Conservation (phyloP, 139 green algal genomes). For the Coelastrella sp. region DNA sequence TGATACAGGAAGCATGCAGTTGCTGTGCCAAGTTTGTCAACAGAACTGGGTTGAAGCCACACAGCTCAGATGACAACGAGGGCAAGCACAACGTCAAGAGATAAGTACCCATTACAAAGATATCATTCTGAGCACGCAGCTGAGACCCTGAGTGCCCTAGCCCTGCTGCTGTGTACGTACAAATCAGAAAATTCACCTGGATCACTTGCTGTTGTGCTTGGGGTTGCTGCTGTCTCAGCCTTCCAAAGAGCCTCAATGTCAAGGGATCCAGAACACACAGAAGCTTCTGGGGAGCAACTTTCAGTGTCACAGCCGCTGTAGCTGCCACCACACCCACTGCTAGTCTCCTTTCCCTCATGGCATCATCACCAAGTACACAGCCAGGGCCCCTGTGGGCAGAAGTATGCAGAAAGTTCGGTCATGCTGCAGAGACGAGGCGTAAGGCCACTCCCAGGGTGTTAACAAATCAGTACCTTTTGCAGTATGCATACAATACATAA, state of each 20-base stretch:
- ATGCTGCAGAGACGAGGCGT: not conserved
- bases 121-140: not conserved
- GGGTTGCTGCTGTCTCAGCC: slow-evolving; percentile 34
- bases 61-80: no score
- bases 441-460: no score
- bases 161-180: not conserved
- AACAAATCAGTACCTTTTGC: not conserved
- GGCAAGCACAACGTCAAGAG: no score
- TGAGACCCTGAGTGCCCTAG: not conserved
- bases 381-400: slow-evolving; percentile 26
- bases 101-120: no score
- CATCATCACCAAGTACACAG: slow-evolving; percentile 25
- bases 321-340: slow-evolving; percentile 4
- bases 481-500: no score
- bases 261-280: slow-evolving; percentile 26
- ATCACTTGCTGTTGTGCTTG: slow-evolving; percentile 6
- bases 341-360: slow-evolving; percentile 25
- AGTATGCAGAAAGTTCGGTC: not conserved
- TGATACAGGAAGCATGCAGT: no score
- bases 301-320: not conserved
- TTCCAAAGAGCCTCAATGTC: slow-evolving; percentile 39
- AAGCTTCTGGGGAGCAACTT: slow-evolving; percentile 24
- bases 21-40: no score
- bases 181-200: no score
- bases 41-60: no score